Conservation (phyloP, 805 yeast species). For the Ogataea populi-albae region DNA sequence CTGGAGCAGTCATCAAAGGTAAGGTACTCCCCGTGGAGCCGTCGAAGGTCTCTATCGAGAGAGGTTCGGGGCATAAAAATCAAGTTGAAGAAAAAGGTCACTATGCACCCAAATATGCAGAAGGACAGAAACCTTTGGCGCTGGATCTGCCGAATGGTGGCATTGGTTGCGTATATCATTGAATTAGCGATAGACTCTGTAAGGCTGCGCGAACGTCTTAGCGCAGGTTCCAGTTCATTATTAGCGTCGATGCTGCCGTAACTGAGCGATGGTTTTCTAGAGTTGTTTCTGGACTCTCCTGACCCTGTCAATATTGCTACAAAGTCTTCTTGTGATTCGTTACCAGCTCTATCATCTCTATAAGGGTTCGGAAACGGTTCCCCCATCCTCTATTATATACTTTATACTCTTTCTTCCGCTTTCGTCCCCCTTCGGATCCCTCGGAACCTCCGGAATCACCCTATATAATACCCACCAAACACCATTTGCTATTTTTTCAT, state of each 20-base stretch:
- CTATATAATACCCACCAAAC: slow-evolving; percentile 1
- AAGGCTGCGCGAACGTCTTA: slow-evolving; percentile 22
- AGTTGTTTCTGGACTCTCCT: slow-evolving; percentile 6
- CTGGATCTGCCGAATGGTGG: slow-evolving; percentile 28
- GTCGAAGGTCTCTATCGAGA: slow-evolving; percentile 70
- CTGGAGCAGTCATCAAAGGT: slow-evolving; percentile 72
- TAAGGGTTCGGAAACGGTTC: slow-evolving; percentile 23
- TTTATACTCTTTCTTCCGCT: background rate
- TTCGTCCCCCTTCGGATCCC: background rate
- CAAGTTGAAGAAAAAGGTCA: slow-evolving; percentile 56
- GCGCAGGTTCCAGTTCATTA: slow-evolving; percentile 10
- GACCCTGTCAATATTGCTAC: slow-evolving; percentile 12
- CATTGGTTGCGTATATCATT: slow-evolving; percentile 25
- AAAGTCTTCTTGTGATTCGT: slow-evolving; percentile 17
- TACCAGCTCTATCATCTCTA: slow-evolving; percentile 6
- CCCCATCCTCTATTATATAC: slow-evolving; percentile 6
- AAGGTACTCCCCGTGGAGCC: slow-evolving; percentile 64
- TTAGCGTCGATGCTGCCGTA: slow-evolving; percentile 10
- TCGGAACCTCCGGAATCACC: background rate
- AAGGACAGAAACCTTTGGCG: slow-evolving; percentile 43
- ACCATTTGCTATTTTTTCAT: background rate
- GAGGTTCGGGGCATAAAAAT: slow-evolving; percentile 85
- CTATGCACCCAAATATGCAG: slow-evolving; percentile 46
- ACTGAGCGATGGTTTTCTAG: slow-evolving; percentile 13
- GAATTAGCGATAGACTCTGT: slow-evolving; percentile 31